Evolutionary conservation across 768 basidiomycete species (phyloP), one percentile per base, ranked within the genome.

Genomic region (Pleurotus citrinopileatus): DNA sequence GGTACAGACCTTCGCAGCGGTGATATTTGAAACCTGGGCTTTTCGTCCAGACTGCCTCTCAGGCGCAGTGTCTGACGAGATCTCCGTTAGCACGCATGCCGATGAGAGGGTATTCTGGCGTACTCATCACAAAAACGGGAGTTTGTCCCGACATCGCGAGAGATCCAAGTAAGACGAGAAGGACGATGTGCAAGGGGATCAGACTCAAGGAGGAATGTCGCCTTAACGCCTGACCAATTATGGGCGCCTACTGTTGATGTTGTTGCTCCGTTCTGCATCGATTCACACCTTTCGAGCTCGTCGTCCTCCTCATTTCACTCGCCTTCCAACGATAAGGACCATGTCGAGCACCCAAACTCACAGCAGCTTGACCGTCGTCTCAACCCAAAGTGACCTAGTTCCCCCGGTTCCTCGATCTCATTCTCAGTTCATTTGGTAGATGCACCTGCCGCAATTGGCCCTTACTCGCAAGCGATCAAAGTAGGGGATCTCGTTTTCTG

Each of bases 11-110:
- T 98, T 98, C 46, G 94, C 95, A 7, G 96, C 94, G 1, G 90
- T 94, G 72, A 98, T 98, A 68, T 98, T 98, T 32, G 93, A 94
- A 56, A 90, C 86, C 74, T 97, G 95, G 0, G 96, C 96, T 73
- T 96, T 98, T 60, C 94, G 80, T 43, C 95, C 95, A 20, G 90
- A 87, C 70, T 94, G 92, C 69, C 95, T 80, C 72, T 97, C 93
- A 20, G 95, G 95, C 61, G 89, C 92, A 52, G 94, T 83, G 77
- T 97, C 94, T 97, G 46, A 43, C 29, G 58, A 55, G 27, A 54
- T 56, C 54, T 57, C 51, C 28, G 54, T 55, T 20, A 36, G 23
- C 29, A 47, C n/a, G 27, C 12, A 28, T 3, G 19, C 15, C 13
- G 1, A 20, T 53, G 3, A 15, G 22, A 28, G 17, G 9, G 0